Evolutionary conservation across 2,329 filamentous ascomycete genomes (phyloP), one percentile per base, ranked within the genome.

Genomic region (Aspergillus caelatus): DNA sequence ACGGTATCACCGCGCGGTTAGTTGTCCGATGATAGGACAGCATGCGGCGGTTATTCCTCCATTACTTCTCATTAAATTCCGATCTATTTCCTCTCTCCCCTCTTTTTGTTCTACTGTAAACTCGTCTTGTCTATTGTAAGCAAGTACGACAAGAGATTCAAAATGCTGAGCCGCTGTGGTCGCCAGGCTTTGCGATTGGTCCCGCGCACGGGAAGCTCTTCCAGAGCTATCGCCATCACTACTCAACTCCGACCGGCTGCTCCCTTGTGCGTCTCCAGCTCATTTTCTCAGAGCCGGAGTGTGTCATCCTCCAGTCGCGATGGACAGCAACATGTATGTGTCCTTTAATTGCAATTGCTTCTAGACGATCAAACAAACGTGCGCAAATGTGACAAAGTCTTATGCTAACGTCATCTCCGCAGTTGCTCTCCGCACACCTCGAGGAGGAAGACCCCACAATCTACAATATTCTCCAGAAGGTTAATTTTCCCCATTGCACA

Each of bases 401-500:
- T 36, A 62, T 55, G 12, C 58, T 68, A 61, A 69, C 53, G 39
- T 53, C 36, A 30, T 53, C 28, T 50, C 52, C 62, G 39, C 67
- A 97, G 93, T 82, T 97, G 61, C 89, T 99, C 60, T 87, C 91
- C 54, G 86, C 91, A 62, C 85, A 91, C 75, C 86, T 99, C 58
- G 85, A 93, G 76, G 86, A 95, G 73, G 92, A 93, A 68, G 95
- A 98, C 78, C 92, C 94, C 52, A 84, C 89, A 57, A 90, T 98
- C 69, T 96, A 89, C 77, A 88, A 91, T 59, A 97, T 98, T 72
- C 88, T 98, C 71, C 91, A 96, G 79, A 94, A 93, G 86, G 93
- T 96, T 80, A 72, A 79, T 63, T 26, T 23, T 26, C 45, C 36
- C 58, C 50, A 52, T 55, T 23, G 16, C 7, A 8, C 2, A 23